Evolutionary conservation across 2,329 filamentous ascomycete genomes (phyloP).

Genomic region (Penicillium sp.): DNA sequence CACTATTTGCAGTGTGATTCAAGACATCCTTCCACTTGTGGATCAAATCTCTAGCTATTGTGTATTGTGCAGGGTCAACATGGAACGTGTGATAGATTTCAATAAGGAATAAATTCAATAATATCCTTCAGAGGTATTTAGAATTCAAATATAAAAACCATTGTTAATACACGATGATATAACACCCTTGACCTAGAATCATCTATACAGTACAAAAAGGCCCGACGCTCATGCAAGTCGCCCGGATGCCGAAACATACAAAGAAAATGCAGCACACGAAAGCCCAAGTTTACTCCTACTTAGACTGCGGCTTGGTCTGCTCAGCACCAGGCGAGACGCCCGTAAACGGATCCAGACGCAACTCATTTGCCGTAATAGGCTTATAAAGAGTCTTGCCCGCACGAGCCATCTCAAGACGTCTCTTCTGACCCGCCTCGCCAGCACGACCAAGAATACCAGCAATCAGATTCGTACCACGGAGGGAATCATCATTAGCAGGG

Average conservation of each 20-base stretch:
- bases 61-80: too few species aligned
- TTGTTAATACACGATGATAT: conserved; percentile 32
- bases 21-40: too few species aligned
- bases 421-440: conserved; percentile 74
- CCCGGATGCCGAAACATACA: conserved; percentile 14
- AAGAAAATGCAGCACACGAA: conserved; percentile 2
- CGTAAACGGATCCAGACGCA: conserved; percentile 32
- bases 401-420: conserved; percentile 66
- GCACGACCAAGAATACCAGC: conserved; percentile 84
- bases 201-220: conserved; percentile 41
- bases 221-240: conserved; percentile 24
- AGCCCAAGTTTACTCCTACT: neutral
- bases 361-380: conserved; percentile 27
- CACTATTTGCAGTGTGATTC: too few species aligned
- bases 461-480: conserved; percentile 80
- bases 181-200: conserved; percentile 28
- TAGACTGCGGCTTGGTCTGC: conserved; percentile 13
- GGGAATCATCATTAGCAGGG: conserved; percentile 94
- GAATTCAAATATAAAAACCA: conserved; percentile 15
- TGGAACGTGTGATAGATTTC: too few species aligned
- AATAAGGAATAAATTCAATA: neutral
- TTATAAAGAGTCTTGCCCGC: conserved; percentile 65
- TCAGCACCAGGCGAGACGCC: conserved; percentile 18
- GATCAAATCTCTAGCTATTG: too few species aligned
- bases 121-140: neutral